A percentile compares a stretch with the other conserved stretches of the same genome.
phyloP scores from a whole-genome alignment of 1,284 basidiomycete genomes.

The Phellopilus nigrolimitatus region DNA sequence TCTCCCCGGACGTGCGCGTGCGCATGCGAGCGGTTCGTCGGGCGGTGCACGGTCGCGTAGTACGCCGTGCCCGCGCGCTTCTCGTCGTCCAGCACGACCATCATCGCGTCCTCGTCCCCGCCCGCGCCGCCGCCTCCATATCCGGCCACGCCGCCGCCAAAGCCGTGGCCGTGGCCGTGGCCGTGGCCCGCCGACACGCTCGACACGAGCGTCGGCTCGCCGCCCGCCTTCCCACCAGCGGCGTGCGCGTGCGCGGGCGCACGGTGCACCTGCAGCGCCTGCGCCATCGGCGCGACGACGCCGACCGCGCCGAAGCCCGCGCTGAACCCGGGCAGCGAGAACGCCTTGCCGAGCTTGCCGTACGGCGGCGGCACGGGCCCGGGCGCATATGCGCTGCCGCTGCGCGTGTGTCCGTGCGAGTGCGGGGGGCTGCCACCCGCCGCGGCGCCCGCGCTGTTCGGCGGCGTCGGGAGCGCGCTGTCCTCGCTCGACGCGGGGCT shows the following conservation, averaged over 20 bases:
- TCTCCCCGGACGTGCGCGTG: background rate
- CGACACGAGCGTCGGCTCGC: background rate
- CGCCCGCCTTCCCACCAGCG: too few species aligned
- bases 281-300: too few species aligned
- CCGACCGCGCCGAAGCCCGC: background rate
- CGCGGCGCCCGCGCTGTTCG: background rate
- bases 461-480: background rate
- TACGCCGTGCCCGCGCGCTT: background rate
- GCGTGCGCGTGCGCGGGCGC: background rate
- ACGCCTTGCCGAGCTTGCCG: background rate
- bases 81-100: background rate
- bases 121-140: background rate
- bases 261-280: background rate
- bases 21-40: background rate
- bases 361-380: too few species aligned
- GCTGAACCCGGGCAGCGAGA: background rate
- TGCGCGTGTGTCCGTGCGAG: too few species aligned
- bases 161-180: too few species aligned
- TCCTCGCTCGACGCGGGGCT: background rate
- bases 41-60: background rate
- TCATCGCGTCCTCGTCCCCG: background rate
- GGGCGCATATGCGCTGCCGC: too few species aligned
- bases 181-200: background rate
- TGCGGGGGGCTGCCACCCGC: too few species aligned
- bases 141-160: background rate